These are phyloP conservation scores for Candida vaughaniae DNA, from an alignment of 805 yeast genomes.

Conservation along the genomic window DNA sequence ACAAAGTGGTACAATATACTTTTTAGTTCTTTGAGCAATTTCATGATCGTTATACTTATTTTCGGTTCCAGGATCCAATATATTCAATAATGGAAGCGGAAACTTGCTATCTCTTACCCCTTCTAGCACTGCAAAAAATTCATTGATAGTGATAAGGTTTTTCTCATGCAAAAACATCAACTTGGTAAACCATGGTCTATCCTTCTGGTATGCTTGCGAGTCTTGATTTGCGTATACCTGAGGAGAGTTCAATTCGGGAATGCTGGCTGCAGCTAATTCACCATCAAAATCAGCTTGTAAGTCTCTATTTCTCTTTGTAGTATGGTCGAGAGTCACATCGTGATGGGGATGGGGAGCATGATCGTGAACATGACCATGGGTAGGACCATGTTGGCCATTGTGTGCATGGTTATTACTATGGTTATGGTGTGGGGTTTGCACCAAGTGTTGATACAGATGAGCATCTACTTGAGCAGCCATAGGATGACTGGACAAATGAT, in stretches of 20 bases:
- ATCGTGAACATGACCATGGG: conserved; percentile 1
- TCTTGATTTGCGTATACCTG: neutral
- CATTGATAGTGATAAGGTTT: conserved; percentile 25
- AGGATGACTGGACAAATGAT: neutral
- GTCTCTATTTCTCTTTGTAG: conserved; percentile 5
- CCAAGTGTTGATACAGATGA: conserved; percentile 3
- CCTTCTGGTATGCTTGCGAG: conserved; percentile 25
- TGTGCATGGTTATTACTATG: neutral
- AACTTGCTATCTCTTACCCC: conserved; percentile 39
- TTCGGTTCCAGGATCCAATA: conserved; percentile 29
- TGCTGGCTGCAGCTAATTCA: conserved; percentile 5
- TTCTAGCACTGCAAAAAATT: conserved; percentile 32
- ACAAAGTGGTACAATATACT: conserved; percentile 33
- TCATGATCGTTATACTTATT: conserved; percentile 27
- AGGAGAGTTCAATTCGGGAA: conserved; percentile 7
- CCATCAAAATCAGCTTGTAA: conserved; percentile 11
- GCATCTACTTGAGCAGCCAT: neutral
- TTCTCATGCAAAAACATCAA: conserved; percentile 27
- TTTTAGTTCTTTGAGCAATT: conserved; percentile 29
- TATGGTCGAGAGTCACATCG: conserved; percentile 1
- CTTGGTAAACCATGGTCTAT: conserved; percentile 37
- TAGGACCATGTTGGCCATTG: neutral
- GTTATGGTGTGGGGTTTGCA: neutral
- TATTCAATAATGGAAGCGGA: conserved; percentile 35
- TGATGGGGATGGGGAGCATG: neutral